Evolutionary conservation across 345 rosid genomes (phyloP).

Genomic region (Camelina hispida): DNA sequence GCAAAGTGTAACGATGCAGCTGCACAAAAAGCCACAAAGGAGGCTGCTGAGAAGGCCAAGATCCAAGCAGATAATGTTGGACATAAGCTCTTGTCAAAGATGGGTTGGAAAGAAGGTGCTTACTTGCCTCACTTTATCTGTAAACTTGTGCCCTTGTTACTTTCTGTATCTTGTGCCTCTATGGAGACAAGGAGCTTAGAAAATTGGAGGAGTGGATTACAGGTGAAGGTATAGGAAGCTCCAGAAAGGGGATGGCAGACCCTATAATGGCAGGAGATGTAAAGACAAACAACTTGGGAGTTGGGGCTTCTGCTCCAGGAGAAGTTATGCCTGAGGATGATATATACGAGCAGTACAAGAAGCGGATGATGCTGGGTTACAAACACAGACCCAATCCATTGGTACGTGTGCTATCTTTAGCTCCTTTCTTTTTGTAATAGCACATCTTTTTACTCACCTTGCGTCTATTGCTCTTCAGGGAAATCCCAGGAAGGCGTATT

Average conservation of each 20-base stretch:
- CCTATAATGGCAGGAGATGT: constrained; percentile 90
- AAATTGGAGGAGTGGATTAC: constrained; percentile 48
- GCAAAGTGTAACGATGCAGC: constrained; percentile 79
- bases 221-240: constrained; percentile 99
- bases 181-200: constrained; percentile 42
- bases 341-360: constrained; percentile 98
- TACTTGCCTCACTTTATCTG: constrained; percentile 34
- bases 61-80: constrained; percentile 98
- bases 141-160: constrained; percentile 39
- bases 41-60: constrained; percentile 76
- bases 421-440: neutral
- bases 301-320: constrained; percentile 93
- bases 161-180: constrained; percentile 43
- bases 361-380: constrained; percentile 99
- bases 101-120: constrained; percentile 99
- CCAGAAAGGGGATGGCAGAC: constrained; percentile 86
- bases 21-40: constrained; percentile 67
- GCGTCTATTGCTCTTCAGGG: constrained; percentile 30
- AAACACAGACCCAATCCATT: constrained; percentile 93
- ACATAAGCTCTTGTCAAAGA: constrained; percentile 89
- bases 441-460: constrained; percentile 1
- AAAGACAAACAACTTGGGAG: constrained; percentile 89
- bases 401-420: constrained; percentile 49
- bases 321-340: constrained; percentile 93
- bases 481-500: constrained; percentile 50